A percentile compares a stretch with the other conserved stretches of the same genome.
Evolutionary conservation across 257 asterid genomes (phyloP).

Genomic region (Asclepias syriaca): DNA sequence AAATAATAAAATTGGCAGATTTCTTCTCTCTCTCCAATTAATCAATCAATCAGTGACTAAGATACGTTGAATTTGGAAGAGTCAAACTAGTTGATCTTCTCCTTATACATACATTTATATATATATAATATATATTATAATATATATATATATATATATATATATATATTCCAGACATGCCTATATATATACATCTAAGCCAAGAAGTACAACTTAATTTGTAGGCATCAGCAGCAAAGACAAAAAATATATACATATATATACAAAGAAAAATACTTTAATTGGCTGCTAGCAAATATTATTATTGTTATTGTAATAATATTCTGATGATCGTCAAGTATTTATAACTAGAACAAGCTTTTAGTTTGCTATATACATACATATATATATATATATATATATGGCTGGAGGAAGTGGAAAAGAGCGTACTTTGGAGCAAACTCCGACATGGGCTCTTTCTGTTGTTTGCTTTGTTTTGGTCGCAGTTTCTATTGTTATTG

Average conservation of each 20-base stretch:
- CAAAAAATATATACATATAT: background rate
- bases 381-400: no score
- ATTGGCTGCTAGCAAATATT: background rate
- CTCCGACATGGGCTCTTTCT: constrained; percentile 96
- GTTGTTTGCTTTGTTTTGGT: constrained; percentile 65
- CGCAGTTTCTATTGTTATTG: constrained; percentile 64
- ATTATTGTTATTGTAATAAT: background rate
- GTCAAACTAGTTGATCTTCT: background rate
- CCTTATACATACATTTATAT: no score
- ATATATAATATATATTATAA: background rate
- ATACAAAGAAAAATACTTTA: background rate
- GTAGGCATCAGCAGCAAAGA: background rate
- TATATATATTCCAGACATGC: background rate
- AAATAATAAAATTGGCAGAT: no score
- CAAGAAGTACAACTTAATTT: background rate
- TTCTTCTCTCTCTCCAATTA: background rate
- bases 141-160: background rate
- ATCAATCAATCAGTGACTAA: background rate
- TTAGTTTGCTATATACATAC: no score
- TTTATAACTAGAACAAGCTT: background rate
- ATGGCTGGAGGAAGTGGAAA: constrained; percentile 69
- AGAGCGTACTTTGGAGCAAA: constrained; percentile 67
- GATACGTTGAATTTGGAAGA: background rate
- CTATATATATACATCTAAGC: background rate
- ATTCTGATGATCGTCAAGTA: background rate